Base-by-base conservation (phyloP, 257 asterid species). In the Avicennia marina region DNA sequence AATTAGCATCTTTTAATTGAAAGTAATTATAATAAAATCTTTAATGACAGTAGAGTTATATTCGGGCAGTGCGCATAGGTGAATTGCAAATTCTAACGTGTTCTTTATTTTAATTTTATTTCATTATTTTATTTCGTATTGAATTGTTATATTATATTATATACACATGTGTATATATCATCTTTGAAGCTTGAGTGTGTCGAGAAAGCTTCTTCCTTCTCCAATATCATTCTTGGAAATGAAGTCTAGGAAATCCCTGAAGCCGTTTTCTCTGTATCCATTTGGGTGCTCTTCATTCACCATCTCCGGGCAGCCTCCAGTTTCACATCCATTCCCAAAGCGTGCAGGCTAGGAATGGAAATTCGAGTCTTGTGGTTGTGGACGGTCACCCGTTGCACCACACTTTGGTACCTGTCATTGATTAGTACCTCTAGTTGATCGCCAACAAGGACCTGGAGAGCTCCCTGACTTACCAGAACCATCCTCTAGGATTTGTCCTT, bases 401-500 rank as follows among this genome's bases (percentile, higher is more conserved):
- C 44, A 17, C 80, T 57, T 43, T 47, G 63, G 17, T 67, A 75
- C 34, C 58, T 29, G 9, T 77, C 69, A 26, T 75, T 78, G 56
- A 73, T 78, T 0, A 69, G 48, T 4, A 72, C 77, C 57, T 72
- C 85, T 0, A 75, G 53, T 48, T 67, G 78, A 33, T 72, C 77
- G 0, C 79, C 85, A 1, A 72, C 71, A 12, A 65, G 67, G 24
- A 78, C 77, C 54, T 69, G 65, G 10, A 71, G 32, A 15, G 56
- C 57, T 0, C 57, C 65, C 0, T 11, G 43, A 38, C 60, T 53
- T 8, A 46, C 5, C 0, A 65, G 67, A 6, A 79, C 71, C 4
- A 4, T 21, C 41, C 33, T 69, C 77, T 77, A 79, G 0, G 41
- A 40, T 2, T 51, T 41, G 2, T 44, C 62, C 6, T 13, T 2